These are phyloP conservation scores for Taphrina pruni DNA, from an alignment of 1,139 yeast species.

Conservation along the genomic window DNA sequence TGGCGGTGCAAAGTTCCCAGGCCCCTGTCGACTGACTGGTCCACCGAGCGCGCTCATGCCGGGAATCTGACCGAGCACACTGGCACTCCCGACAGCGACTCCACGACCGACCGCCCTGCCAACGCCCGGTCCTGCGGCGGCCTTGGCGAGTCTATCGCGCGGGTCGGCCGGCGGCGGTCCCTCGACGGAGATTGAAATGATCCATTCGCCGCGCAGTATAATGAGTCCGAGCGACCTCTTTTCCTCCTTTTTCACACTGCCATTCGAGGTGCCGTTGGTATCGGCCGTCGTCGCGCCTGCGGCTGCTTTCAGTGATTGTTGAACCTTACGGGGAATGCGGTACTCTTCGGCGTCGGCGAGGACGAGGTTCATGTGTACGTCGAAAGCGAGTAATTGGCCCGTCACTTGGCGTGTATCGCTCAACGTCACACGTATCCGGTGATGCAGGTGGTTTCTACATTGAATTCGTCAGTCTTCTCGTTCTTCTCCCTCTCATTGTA, in stretches of 20 bases:
- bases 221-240: slow-evolving; percentile 79
- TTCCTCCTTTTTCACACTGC: slow-evolving; percentile 54
- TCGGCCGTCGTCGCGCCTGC: no score
- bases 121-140: slow-evolving; percentile 57
- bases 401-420: slow-evolving; percentile 75
- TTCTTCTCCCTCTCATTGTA: no score
- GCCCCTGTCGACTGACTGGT: slow-evolving; percentile 24
- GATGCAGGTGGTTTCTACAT: slow-evolving; percentile 55
- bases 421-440: slow-evolving; percentile 73
- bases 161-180: slow-evolving; percentile 69
- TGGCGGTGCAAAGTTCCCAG: slow-evolving; percentile 29
- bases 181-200: slow-evolving; percentile 82
- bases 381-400: slow-evolving; percentile 87
- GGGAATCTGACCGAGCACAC: slow-evolving; percentile 14
- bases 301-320: neutral
- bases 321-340: slow-evolving; percentile 52
- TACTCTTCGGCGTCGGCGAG: slow-evolving; percentile 84
- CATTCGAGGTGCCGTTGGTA: neutral
- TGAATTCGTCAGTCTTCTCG: no score
- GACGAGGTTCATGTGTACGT: slow-evolving; percentile 76
- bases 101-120: slow-evolving; percentile 55
- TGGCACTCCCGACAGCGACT: slow-evolving; percentile 27
- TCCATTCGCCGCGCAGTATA: slow-evolving; percentile 85
- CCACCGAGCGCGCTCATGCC: slow-evolving; percentile 27
- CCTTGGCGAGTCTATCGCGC: slow-evolving; percentile 55